phyloP scores from a whole-genome alignment of 169 alveolate species.

The Plasmodium gallinaceum region DNA sequence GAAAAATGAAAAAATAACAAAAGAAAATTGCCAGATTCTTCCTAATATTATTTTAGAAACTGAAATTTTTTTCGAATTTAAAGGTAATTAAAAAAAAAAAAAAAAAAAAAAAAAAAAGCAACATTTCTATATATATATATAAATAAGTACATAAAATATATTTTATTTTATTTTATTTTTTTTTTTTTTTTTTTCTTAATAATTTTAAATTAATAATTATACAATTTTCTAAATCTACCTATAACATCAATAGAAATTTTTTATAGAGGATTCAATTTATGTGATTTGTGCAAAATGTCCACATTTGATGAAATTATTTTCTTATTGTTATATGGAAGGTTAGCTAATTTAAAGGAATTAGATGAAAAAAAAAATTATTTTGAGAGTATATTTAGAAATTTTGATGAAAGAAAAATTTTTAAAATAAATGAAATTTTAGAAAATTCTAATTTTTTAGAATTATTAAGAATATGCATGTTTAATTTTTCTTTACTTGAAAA shows the following conservation, averaged over 20 bases:
- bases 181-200: too few relatives aligned
- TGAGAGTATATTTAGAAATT: neutral
- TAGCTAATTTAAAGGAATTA: conserved; percentile 31
- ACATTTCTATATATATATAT: neutral
- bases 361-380: neutral
- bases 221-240: neutral
- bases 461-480: conserved; percentile 24
- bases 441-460: conserved; percentile 10
- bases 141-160: neutral
- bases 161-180: too few relatives aligned
- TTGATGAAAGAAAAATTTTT: conserved; percentile 5
- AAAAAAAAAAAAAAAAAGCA: too few relatives aligned
- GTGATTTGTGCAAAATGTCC: conserved; percentile 6
- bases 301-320: conserved; percentile 44
- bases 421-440: conserved; percentile 13
- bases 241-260: conserved; percentile 8
- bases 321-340: conserved; percentile 12
- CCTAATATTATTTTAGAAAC: conserved; percentile 46
- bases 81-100: conserved; percentile 16
- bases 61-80: conserved; percentile 48
- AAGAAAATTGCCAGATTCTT: neutral
- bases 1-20: neutral
- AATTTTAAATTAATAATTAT: too few relatives aligned
- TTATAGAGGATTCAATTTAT: conserved; percentile 34
- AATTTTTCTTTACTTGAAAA: neutral